Percentiles rank a stretch among this genome's conserved stretches.
These are phyloP conservation scores for Kodamaea lidongshanica DNA, from an alignment of 805 yeast genomes.

Conservation along the genomic window DNA sequence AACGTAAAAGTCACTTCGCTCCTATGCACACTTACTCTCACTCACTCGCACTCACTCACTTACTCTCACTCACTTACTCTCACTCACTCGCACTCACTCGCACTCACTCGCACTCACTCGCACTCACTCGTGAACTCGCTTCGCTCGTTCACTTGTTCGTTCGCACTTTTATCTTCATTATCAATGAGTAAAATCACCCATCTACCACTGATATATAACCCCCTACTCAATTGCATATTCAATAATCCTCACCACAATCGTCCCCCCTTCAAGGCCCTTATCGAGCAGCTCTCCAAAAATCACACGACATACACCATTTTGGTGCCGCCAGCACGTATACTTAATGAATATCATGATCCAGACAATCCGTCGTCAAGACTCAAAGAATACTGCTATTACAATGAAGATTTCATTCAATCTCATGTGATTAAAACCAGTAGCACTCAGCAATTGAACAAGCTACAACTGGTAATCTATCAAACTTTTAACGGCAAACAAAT, in stretches of 20 bases:
- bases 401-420: constrained; percentile 54
- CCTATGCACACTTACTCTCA: too few species aligned
- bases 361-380: constrained; percentile 21
- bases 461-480: constrained; percentile 39
- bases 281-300: constrained; percentile 34
- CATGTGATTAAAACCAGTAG: constrained; percentile 46
- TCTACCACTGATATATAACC: constrained; percentile 54
- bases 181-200: constrained; percentile 27
- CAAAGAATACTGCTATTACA: constrained; percentile 46
- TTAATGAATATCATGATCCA: constrained; percentile 32
- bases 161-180: too few species aligned
- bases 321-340: constrained; percentile 54
- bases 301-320: constrained; percentile 52
- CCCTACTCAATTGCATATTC: constrained; percentile 59
- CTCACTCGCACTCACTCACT: too few species aligned
- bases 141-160: too few species aligned
- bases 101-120: too few species aligned
- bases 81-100: too few species aligned
- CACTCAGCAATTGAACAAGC: constrained; percentile 22
- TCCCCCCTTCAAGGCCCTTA: constrained; percentile 43
- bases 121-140: too few species aligned
- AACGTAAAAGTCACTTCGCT: too few species aligned
- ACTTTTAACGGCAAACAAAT: constrained; percentile 55
- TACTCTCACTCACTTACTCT: too few species aligned
- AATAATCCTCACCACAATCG: constrained; percentile 46